Evolutionary conservation across 2,329 filamentous ascomycete species (phyloP).

Genomic region (Phialemonium atrogriseum): DNA sequence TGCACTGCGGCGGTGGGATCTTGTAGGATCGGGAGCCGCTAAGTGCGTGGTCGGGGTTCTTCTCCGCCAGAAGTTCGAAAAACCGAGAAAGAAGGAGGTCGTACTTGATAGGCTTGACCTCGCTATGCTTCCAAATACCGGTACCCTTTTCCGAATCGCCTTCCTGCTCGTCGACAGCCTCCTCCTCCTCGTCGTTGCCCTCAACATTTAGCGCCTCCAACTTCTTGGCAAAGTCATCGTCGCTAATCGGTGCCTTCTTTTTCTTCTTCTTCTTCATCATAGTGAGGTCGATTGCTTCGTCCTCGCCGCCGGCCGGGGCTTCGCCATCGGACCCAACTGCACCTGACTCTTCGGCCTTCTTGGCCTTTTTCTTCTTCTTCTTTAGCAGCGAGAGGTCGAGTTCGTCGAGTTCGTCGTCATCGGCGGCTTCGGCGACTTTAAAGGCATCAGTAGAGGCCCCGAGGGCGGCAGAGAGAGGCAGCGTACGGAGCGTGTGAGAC

Average conservation of each 20-base stretch:
- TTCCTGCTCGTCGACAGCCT: conserved; percentile 43
- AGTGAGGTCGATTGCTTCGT: conserved; percentile 40
- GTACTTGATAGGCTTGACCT: conserved; percentile 72
- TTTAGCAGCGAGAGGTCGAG: conserved; percentile 62
- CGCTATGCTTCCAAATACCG: conserved; percentile 82
- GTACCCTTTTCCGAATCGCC: conserved; percentile 84
- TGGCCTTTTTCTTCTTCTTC: conserved; percentile 66
- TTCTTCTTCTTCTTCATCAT: conserved; percentile 80
- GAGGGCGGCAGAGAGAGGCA: conserved; percentile 47
- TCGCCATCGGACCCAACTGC: too few species aligned
- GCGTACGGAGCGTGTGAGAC: conserved; percentile 66
- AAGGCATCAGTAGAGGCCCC: conserved; percentile 45
- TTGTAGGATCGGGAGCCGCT: conserved; percentile 93
- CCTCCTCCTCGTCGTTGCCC: conserved; percentile 49
- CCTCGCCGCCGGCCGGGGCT: conserved; percentile 53
- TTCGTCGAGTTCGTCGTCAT: conserved; percentile 45
- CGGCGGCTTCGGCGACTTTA: conserved; percentile 27
- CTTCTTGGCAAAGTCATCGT: conserved; percentile 22
- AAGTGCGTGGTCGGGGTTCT: conserved; percentile 91
- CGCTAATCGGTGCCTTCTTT: conserved; percentile 40
- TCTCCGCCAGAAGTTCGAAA: conserved; percentile 88
- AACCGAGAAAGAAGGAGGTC: conserved; percentile 80
- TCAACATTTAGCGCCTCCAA: conserved; percentile 27
- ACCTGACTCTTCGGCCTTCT: conserved; percentile 46
- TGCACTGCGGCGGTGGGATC: conserved; percentile 96